Percentiles rank a stretch among this genome's conserved stretches.
phyloP scores from a whole-genome alignment of 371 early-diverging fungal species.

The Saksenaea vasiformis region DNA sequence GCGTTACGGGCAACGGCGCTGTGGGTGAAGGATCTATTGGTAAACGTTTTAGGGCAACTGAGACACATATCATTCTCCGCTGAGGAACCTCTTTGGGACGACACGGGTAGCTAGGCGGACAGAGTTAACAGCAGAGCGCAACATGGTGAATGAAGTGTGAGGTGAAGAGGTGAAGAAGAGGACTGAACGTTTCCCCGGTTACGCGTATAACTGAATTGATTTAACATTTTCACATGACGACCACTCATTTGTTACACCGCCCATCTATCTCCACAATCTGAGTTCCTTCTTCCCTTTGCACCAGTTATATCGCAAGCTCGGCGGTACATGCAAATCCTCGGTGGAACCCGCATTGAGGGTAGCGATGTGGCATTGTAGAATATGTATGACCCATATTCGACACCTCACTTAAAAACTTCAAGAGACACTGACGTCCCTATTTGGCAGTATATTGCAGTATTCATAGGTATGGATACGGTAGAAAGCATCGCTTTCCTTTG shows the following conservation, averaged over 20 bases:
- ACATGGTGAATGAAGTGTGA: slow-evolving; percentile 11
- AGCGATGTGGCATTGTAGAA: too few relatives aligned
- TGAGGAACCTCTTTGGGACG: slow-evolving; percentile 19
- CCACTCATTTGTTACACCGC: not conserved
- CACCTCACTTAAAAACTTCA: too few relatives aligned
- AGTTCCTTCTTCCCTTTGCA: not conserved
- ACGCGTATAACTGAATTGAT: not conserved
- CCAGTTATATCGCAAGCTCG: not conserved
- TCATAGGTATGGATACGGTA: too few relatives aligned
- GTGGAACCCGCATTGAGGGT: too few relatives aligned
- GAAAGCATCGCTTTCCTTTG: too few relatives aligned
- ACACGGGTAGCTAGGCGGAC: slow-evolving; percentile 20
- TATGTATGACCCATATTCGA: too few relatives aligned
- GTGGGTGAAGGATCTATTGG: slow-evolving; percentile 23
- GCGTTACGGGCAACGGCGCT: slow-evolving; percentile 25
- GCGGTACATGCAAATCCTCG: not conserved
- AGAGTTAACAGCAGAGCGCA: slow-evolving; percentile 20
- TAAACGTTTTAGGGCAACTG: not conserved
- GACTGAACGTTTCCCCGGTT: not conserved
- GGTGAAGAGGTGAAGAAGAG: not conserved
- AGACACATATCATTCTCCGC: not conserved
- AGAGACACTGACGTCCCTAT: too few relatives aligned
- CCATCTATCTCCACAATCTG: not conserved
- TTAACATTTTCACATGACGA: not conserved
- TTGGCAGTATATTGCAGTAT: too few relatives aligned